phyloP scores from a whole-genome alignment of 2,329 filamentous ascomycete genomes.

The Scorias spongiosa region DNA sequence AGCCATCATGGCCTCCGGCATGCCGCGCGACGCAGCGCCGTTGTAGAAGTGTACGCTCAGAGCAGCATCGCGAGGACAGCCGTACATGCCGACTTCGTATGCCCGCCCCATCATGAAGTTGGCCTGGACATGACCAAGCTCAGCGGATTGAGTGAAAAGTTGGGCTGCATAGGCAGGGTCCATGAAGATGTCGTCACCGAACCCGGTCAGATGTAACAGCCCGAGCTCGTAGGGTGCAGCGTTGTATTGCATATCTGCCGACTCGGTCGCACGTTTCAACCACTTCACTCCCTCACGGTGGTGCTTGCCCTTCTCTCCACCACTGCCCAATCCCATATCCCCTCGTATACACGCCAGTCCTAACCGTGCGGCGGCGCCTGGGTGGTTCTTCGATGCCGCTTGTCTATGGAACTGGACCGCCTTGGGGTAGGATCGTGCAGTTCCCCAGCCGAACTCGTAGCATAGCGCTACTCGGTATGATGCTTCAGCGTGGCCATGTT shows the following conservation, averaged over 20 bases:
- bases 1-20: conserved; percentile 90
- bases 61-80: conserved; percentile 78
- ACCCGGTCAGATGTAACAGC: conserved; percentile 79
- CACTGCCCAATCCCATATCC: conserved; percentile 55
- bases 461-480: conserved; percentile 85
- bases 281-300: conserved; percentile 78
- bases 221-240: conserved; percentile 83
- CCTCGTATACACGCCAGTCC: conserved; percentile 81
- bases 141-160: conserved; percentile 84
- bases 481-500: conserved; percentile 93
- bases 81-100: conserved; percentile 81
- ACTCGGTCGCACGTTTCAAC: conserved; percentile 84
- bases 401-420: conserved; percentile 86
- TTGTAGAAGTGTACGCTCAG: conserved; percentile 97
- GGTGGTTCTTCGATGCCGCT: conserved; percentile 84
- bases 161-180: conserved; percentile 85
- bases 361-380: conserved; percentile 83
- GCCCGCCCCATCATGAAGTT: conserved; percentile 85
- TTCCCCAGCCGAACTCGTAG: conserved; percentile 98
- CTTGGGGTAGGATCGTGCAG: conserved; percentile 74
- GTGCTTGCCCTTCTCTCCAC: conserved; percentile 45
- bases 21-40: conserved; percentile 68
- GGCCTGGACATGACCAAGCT: conserved; percentile 76
- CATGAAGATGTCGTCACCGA: conserved; percentile 82
- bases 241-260: conserved; percentile 84